Evolutionary conservation across 1,139 yeast species (phyloP), one percentile per base, ranked within the genome.

Genomic region (Pichia sp.): DNA sequence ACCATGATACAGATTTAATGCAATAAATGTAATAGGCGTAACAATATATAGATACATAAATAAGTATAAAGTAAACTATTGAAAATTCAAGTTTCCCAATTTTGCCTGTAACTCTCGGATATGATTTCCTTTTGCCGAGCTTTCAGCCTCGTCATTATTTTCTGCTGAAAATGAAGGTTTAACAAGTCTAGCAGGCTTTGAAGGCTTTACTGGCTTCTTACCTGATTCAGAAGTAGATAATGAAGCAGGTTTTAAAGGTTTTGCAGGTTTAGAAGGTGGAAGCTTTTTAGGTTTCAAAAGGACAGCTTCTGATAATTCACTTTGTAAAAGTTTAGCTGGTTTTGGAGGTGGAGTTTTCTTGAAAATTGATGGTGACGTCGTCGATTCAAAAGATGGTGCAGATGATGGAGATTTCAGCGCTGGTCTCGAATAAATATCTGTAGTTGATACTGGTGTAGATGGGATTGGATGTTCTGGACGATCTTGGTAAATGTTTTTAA

Each of bases 251-350:
- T 31, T 31, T 14, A 5, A 11, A 16, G 44, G 14, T 6, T 15
- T 36, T 24, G 42, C 28, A 15, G 42, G 35, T 16, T 28, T 32
- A 5, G 50, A 46, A 9, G 56, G 56, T 6, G 55, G 50, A 2
- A 33, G 26, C 22, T 51, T 49, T 37, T 48, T 49, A 18, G 42
- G 36, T 24, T 40, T 42, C 4, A 29, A 27, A 10, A 29, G 5
- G n/a, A n/a, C n/a, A n/a, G 31, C 29, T 6, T 16, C 33, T 13
- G 33, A 21, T 13, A 10, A 18, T 22, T 20, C 14, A 35, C n/a
- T n/a, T n/a, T n/a, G n/a, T n/a, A n/a, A n/a, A n/a, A n/a, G 24
- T 49, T 64, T 69, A 3, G 53, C 45, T 1, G 62, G 61, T 30
- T 55, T 56, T 29, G 62, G 62, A 2, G 65, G 63, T n/a, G 65